These are phyloP conservation scores for Phyllosticta citribraziliensis DNA, from an alignment of 2,329 filamentous ascomycete genomes.

Conservation along the genomic window DNA sequence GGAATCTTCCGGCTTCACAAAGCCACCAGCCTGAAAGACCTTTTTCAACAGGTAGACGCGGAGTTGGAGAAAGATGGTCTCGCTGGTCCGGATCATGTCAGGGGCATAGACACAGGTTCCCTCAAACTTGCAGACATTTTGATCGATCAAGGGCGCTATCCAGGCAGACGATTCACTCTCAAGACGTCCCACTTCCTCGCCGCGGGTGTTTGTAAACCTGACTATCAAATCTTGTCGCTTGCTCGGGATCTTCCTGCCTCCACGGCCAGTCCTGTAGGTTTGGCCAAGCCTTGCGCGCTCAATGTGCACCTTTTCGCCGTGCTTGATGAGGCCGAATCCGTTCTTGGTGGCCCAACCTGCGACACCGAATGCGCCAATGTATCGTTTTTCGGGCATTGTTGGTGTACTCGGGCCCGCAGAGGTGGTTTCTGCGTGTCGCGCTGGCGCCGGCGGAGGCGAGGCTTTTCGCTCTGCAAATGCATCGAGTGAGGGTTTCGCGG, in stretches of 20 bases:
- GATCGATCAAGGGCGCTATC: slow-evolving; percentile 87
- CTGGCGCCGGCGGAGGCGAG: slow-evolving; percentile 11
- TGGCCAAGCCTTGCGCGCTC: slow-evolving; percentile 72
- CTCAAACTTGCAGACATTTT: slow-evolving; percentile 78
- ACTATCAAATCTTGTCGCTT: slow-evolving; percentile 74
- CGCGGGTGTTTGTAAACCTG: slow-evolving; percentile 70
- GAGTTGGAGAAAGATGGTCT: slow-evolving; percentile 88
- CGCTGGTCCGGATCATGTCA: slow-evolving; percentile 75
- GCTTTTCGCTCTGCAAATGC: not conserved
- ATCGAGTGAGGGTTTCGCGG: not conserved
- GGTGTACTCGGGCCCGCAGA: slow-evolving; percentile 12
- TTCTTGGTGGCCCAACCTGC: slow-evolving; percentile 88
- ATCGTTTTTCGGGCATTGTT: slow-evolving; percentile 52
- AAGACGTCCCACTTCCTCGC: slow-evolving; percentile 76
- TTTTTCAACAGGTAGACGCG: slow-evolving; percentile 63
- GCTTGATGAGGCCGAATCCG: slow-evolving; percentile 62
- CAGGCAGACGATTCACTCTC: slow-evolving; percentile 81
- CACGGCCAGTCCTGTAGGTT: slow-evolving; percentile 32
- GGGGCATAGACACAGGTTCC: slow-evolving; percentile 83
- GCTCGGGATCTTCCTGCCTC: slow-evolving; percentile 38
- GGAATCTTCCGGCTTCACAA: slow-evolving; percentile 52
- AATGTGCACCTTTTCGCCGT: slow-evolving; percentile 76
- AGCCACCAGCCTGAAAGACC: slow-evolving; percentile 58
- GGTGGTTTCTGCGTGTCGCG: slow-evolving; percentile 14
- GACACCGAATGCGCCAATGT: slow-evolving; percentile 85